Conservation (phyloP, 2,329 filamentous ascomycete species). For the Pseudomassariella vexata region DNA sequence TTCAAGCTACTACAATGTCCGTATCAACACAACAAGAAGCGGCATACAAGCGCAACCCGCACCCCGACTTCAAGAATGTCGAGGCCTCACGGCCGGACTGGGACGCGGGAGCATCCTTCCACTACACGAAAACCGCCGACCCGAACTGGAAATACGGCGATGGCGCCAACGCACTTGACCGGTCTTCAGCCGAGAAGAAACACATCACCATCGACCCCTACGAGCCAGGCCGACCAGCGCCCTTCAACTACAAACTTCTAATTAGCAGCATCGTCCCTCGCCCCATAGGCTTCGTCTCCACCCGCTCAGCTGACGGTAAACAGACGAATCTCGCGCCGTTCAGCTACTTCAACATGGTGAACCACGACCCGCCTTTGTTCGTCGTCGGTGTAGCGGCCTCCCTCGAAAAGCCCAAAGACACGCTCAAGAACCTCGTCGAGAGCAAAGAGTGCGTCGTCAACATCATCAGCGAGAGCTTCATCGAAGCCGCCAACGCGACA, state of each 20-base stretch:
- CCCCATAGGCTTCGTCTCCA: slow-evolving; percentile 65
- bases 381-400: slow-evolving; percentile 46
- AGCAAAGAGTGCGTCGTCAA: slow-evolving; percentile 77
- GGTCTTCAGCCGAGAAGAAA: slow-evolving; percentile 16
- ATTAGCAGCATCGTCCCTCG: slow-evolving; percentile 79
- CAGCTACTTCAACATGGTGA: slow-evolving; percentile 77
- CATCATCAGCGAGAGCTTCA: slow-evolving; percentile 76
- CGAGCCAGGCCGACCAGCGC: slow-evolving; percentile 57
- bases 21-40: slow-evolving; percentile 17
- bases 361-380: slow-evolving; percentile 84
- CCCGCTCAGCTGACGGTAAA: slow-evolving; percentile 51
- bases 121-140: slow-evolving; percentile 56
- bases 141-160: slow-evolving; percentile 61
- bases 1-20: slow-evolving; percentile 15
- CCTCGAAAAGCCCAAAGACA: slow-evolving; percentile 63
- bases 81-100: slow-evolving; percentile 61
- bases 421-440: slow-evolving; percentile 66
- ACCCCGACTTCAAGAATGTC: slow-evolving; percentile 69
- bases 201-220: slow-evolving; percentile 82
- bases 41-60: slow-evolving; percentile 56
- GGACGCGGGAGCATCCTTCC: slow-evolving; percentile 40
- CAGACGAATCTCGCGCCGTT: slow-evolving; percentile 76
- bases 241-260: slow-evolving; percentile 85
- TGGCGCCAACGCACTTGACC: slow-evolving; percentile 52
- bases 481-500: slow-evolving; percentile 84